Base-by-base conservation (phyloP, 2,329 filamentous ascomycete genomes). In the Cadophora sp. region DNA sequence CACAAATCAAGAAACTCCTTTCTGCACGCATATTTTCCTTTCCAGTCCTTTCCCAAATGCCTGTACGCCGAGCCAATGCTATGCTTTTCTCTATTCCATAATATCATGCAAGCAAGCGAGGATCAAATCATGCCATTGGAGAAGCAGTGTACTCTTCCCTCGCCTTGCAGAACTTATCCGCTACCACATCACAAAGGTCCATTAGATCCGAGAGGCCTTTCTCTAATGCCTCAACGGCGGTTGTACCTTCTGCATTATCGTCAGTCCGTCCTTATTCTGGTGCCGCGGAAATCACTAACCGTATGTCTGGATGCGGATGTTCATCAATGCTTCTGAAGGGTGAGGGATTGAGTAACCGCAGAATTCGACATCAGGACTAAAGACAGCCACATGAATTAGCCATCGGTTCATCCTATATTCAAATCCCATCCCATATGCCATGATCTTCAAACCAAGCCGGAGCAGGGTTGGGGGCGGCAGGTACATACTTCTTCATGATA, bases 331-430 rank as follows among this genome's bases (percentile, higher is more conserved):
- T 80, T 99, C 96, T 47, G 94, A 97, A 60, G 96, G 96, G 81
- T 99, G 96, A 36, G 96, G 96, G 69, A 99, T 98, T 8, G 95
- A 93, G 80, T 99, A 99, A 68, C 95, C 96, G 80, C 96, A 98
- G 81, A 99, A 97, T 79, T 99, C 96, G 68, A 99, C 96, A 71
- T 96, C 89, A 36, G 96, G 95, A 79, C 95, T 98, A 71, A 62
- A 62, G 24, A 27, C 36, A 43, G 22, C 24, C 3, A 39, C 8
- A 56, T 8, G 36, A 45, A 27, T 73, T 60, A 74, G 70, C 56
- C 2, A 56, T 14, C n/a, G 11, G 20, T 39, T 62, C 50, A 48
- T 24, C 20, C 13, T 1, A 48, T 41, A 27, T 27, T 20, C 22
- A 39, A 24, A 11, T 24, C n/a, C 6, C n/a, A 3, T 16, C 33